Percentiles rank a stretch among this genome's conserved stretches.
Conservation (phyloP, 139 green algal genomes). For the Tetraselmis chui region DNA sequence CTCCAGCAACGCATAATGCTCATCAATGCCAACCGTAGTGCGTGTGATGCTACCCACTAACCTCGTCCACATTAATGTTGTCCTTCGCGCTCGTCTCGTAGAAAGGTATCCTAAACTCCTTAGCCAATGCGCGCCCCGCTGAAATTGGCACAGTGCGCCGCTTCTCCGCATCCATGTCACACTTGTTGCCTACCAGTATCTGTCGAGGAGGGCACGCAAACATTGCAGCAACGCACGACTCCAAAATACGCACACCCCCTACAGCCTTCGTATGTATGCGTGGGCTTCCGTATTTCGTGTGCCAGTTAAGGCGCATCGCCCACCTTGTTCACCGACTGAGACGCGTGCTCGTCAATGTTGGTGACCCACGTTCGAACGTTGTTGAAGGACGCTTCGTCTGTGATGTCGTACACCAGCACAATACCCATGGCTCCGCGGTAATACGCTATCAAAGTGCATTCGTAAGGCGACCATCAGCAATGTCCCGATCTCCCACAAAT, state of each 20-base stretch:
- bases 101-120: conserved; percentile 87
- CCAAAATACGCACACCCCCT: background rate
- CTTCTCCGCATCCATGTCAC: conserved; percentile 73
- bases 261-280: no score
- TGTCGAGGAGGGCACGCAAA: conserved; percentile 17
- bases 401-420: conserved; percentile 96
- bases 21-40: no score
- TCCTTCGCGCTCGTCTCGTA: conserved; percentile 89
- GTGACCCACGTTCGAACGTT: conserved; percentile 97
- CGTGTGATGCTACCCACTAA: no score
- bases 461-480: no score
- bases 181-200: conserved; percentile 94
- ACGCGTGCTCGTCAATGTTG: conserved; percentile 97
- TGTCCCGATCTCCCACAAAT: no score
- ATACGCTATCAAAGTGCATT: conserved; percentile 78
- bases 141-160: conserved; percentile 69
- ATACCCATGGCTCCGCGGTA: conserved; percentile 96
- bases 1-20: no score
- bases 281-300: no score
- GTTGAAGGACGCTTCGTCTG: conserved; percentile 89
- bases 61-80: conserved; percentile 74
- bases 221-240: background rate
- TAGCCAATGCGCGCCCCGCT: conserved; percentile 75
- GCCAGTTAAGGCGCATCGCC: no score
- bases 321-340: conserved; percentile 90